Base-by-base conservation (phyloP, 1,284 basidiomycete genomes). In the Phlebopus sp. region DNA sequence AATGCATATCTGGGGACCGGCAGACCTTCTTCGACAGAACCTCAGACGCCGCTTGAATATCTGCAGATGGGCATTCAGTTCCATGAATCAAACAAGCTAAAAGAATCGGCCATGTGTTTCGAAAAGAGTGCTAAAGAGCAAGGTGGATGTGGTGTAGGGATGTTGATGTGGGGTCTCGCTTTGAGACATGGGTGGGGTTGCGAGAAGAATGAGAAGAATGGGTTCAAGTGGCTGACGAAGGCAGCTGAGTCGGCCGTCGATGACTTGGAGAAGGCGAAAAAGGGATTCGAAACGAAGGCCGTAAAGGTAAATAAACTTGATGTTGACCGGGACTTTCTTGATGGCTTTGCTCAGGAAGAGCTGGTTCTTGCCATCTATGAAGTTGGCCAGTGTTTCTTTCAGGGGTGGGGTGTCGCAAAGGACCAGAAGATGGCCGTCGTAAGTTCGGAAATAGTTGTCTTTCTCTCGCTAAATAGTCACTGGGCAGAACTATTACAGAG, bases 121-220 rank as follows among this genome's bases (percentile, higher is more conserved):
- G 89, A 94, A 70, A 79, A 79, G 62, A 82, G 84, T 34, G 91
- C 92, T 10, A 87, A 77, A 44, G 70, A 82, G 46, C 70, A 77
- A 32, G 91, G 90, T 2, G 92, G 92, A 1, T 92, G 88, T 63
- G 88, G 86, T 2, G 83, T 90, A 2, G 92, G 92, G 11, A 94
- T 94, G 91, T 72, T 94, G 52, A 92, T 95, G 90, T 94, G 87
- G 78, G 92, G 92, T 1, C 72, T 95, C 42, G 76, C 90, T n/a
- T 69, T 94, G 55, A 74, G 92, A 42, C 90, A 94, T 66, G 92
- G 91, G 1, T 96, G 92, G 92, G 92, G 90, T 3, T 84, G 83
- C 52, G 67, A 75, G 57, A 87, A 87, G 74, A 81, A 90, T 56
- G 89, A 92, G 60, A 78, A 76, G 59, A 70, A 73, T 37, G 92